These are phyloP conservation scores for Coemansia sp. DNA, from an alignment of 192 early-diverging fungal species.

Conservation along the genomic window DNA sequence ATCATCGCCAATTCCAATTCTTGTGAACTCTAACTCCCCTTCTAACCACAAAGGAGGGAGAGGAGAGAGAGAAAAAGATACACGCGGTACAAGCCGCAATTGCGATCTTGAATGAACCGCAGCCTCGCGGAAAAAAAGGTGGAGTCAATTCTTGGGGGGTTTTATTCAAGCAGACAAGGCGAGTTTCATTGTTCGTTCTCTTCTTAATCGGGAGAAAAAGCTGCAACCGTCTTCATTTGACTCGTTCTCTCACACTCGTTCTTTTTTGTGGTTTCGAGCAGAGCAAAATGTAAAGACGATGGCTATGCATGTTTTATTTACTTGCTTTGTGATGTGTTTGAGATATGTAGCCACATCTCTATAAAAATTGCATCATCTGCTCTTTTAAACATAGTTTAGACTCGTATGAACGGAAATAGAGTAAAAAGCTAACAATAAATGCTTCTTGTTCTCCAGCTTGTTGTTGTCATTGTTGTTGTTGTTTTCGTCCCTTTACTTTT, in stretches of 20 bases:
- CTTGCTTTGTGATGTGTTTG: too few species aligned
- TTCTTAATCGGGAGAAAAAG: neutral
- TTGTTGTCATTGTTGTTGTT: too few species aligned
- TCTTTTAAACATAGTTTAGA: too few species aligned
- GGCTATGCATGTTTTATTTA: neutral
- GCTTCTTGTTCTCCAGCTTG: too few species aligned
- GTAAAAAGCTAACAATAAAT: too few species aligned
- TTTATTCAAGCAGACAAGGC: neutral
- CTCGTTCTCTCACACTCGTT: neutral
- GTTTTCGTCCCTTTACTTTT: too few species aligned
- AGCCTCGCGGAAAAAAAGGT: neutral
- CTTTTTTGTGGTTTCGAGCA: too few species aligned
- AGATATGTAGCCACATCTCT: too few species aligned
- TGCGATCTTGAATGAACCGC: neutral
- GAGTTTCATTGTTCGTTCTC: conserved; percentile 1
- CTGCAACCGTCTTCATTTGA: neutral
- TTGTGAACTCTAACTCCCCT: neutral
- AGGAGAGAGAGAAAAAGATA: too few species aligned
- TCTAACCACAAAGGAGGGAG: neutral
- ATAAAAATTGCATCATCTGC: too few species aligned
- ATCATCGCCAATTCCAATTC: neutral
- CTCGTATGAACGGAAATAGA: too few species aligned
- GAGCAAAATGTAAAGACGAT: too few species aligned
- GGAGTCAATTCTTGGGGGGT: neutral
- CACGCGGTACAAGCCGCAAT: neutral